Conservation (phyloP, 1,284 basidiomycete species). For the Sporisorium reilianum region DNA sequence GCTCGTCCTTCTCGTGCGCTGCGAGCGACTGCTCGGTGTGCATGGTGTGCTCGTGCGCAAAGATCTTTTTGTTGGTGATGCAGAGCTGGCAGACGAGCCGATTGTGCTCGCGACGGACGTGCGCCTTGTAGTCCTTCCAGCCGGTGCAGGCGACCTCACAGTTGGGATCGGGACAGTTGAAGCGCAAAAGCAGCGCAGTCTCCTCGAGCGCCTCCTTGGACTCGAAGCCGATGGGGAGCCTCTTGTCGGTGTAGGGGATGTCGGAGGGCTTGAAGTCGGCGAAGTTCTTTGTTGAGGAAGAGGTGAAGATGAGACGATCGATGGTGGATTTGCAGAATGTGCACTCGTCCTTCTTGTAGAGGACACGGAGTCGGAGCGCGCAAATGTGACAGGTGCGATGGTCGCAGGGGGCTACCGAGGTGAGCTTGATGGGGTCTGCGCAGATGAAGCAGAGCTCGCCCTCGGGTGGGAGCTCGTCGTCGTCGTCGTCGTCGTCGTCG, state of each 20-base stretch:
- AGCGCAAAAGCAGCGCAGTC: slow-evolving; percentile 86
- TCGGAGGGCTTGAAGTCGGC: slow-evolving; percentile 55
- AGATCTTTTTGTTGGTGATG: slow-evolving; percentile 90
- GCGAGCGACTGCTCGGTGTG: slow-evolving; percentile 80
- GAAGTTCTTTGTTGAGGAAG: slow-evolving; percentile 72
- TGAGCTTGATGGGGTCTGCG: slow-evolving; percentile 92
- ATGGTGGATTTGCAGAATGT: slow-evolving; percentile 96
- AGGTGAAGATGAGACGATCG: slow-evolving; percentile 83
- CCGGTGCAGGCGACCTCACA: slow-evolving; percentile 87
- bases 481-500: slow-evolving; percentile 60
- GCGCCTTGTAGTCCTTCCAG: slow-evolving; percentile 88
- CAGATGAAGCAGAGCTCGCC: slow-evolving; percentile 89
- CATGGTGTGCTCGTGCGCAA: slow-evolving; percentile 91
- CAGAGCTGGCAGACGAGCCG: slow-evolving; percentile 84
- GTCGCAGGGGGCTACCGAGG: slow-evolving; percentile 87
- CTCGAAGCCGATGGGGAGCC: slow-evolving; percentile 85
- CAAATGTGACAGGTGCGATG: slow-evolving; percentile 94
- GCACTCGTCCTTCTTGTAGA: slow-evolving; percentile 88
- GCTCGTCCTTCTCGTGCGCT: slow-evolving; percentile 80
- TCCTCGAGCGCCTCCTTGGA: slow-evolving; percentile 94
- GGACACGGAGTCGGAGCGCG: slow-evolving; percentile 85
- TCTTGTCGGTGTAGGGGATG: slow-evolving; percentile 59
- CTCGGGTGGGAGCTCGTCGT: slow-evolving; percentile 68
- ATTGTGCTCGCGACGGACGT: slow-evolving; percentile 80
- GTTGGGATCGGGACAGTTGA: slow-evolving; percentile 70